phyloP scores from a whole-genome alignment of 176 grass and related monocot genomes.

The Carex cristatella region DNA sequence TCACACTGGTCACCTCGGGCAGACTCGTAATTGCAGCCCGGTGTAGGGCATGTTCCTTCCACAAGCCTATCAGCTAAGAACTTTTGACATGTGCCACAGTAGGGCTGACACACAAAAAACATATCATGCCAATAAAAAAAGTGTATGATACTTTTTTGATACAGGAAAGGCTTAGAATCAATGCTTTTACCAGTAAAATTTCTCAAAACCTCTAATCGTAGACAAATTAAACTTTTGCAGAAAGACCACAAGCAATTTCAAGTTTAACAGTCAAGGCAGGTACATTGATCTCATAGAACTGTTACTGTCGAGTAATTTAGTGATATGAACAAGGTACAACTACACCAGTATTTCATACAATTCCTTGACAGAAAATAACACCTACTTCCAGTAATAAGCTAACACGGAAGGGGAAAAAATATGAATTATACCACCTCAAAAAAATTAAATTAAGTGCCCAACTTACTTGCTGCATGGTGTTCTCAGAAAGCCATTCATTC shows the following conservation, averaged over 20 bases:
- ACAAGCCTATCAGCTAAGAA: slow-evolving; percentile 96
- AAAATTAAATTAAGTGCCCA: background rate
- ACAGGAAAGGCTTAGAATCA: background rate
- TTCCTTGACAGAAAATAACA: background rate
- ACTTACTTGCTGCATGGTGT: slow-evolving; percentile 88
- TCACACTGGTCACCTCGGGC: slow-evolving; percentile 97
- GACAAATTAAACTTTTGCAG: background rate
- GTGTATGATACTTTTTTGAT: background rate
- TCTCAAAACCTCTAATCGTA: background rate
- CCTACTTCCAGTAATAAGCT: background rate
- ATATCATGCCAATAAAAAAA: slow-evolving; percentile 14
- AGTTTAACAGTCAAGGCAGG: background rate
- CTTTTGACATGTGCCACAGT: slow-evolving; percentile 68
- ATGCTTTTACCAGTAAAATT: background rate
- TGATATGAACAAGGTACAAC: background rate
- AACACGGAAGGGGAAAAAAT: background rate
- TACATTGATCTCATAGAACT: background rate
- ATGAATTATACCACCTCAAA: background rate
- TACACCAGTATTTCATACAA: background rate
- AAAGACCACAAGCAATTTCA: slow-evolving; percentile 14
- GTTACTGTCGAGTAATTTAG: background rate
- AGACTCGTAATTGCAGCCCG: slow-evolving; percentile 59
- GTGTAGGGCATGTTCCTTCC: slow-evolving; percentile 76
- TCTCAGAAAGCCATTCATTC: slow-evolving; percentile 90
- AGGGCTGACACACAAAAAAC: slow-evolving; percentile 47